Base-by-base conservation (phyloP, 106 monocot genomes). In the Acorus calamus region DNA sequence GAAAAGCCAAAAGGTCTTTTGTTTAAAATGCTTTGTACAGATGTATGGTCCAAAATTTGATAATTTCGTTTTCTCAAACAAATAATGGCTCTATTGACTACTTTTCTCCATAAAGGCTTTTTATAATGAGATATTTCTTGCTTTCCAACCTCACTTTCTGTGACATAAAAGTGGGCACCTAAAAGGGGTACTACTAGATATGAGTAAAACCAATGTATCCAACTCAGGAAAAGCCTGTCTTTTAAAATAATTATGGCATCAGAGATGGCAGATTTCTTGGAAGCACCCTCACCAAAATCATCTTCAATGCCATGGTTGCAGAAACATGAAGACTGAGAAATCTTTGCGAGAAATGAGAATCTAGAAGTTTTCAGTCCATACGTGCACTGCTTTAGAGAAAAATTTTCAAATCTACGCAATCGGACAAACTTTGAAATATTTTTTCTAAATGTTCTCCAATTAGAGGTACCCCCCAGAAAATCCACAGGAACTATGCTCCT, bases 131-230 rank as follows among this genome's bases (percentile, higher is more conserved):
- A 87, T 44, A 87, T 60, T 28, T 87, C 76, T 28, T 82, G 65
- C 65, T 66, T 87, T 48, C 68, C 77, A 46, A 61, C 66, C 63
- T 96, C 82, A 45, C 65, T 90, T 72, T 96, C 90, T 45, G 94
- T 96, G 53, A 90, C 84, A 80, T 96, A 90, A 66, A 96, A 96
- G 69, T 72, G 73, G 55, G 79, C 52, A 12, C 71, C 52, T 14
- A 96, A 60, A n/a, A 96, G 52, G 4, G 94, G 94, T 44, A 80
- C 70, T 7, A 90, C 64, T 9, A 96, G 47, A 65, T 74, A 59
- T 2, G 81, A 82, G 66, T 90, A 90, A 44, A 87, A 82, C 94
- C 94, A 96, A 74, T 66, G 62, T 53, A 90, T 80, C 94, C 94
- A 94, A 52, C 55, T 44, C 50, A 52, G 62, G 5, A 87, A 64